Conservation (phyloP, 1,284 basidiomycete genomes). For the Naganishia cerealis region DNA sequence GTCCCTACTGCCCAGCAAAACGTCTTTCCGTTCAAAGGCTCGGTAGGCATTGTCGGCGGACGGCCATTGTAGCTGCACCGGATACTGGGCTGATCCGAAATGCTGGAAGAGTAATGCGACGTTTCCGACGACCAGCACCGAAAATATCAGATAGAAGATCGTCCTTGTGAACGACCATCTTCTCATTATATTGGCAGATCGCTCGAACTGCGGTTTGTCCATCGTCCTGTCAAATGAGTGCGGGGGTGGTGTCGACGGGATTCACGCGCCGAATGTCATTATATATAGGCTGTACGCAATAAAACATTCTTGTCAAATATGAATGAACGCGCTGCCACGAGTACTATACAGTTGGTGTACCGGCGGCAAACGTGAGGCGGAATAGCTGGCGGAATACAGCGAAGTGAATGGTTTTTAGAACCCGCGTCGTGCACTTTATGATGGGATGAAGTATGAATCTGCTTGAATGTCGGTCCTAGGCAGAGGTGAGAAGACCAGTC, state of each 20-base stretch:
- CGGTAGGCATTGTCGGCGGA: neutral
- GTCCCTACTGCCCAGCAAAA: neutral
- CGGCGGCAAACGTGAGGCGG: no score
- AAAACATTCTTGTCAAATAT: no score
- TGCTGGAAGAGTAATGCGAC: constrained; percentile 14
- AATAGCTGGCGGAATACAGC: no score
- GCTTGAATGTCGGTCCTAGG: no score
- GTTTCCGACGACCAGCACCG: constrained; percentile 14
- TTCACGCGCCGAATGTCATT: no score
- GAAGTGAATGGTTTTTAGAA: no score
- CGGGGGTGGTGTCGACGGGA: neutral
- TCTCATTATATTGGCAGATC: neutral
- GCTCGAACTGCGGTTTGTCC: neutral
- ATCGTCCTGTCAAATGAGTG: neutral
- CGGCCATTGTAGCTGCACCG: constrained; percentile 2
- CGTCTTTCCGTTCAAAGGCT: neutral
- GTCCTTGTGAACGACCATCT: neutral
- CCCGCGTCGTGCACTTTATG: no score
- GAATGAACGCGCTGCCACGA: no score
- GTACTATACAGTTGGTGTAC: no score
- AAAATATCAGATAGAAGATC: constrained; percentile 7
- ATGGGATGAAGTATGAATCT: no score
- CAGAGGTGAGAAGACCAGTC: no score
- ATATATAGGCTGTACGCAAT: no score
- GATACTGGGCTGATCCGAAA: neutral